Percentiles rank a stretch among this genome's conserved stretches.
phyloP scores from a whole-genome alignment of 192 early-diverging fungal genomes.

The Geranomyces variabilis region DNA sequence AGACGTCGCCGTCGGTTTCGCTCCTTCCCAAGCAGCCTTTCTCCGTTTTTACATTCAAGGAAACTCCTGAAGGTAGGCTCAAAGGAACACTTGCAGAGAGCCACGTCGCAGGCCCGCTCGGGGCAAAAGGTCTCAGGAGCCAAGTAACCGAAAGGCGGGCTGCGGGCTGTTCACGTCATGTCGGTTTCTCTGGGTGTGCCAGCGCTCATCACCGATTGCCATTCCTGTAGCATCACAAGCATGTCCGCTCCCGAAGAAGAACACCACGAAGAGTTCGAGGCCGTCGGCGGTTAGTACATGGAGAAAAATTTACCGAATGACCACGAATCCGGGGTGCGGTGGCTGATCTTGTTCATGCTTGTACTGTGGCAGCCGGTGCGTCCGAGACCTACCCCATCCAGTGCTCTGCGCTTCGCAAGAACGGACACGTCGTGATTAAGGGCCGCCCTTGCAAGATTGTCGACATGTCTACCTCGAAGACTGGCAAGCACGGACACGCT shows the following conservation, averaged over 20 bases:
- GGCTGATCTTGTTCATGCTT: neutral
- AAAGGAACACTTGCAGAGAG: too few relatives aligned
- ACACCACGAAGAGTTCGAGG: slow-evolving; percentile 65
- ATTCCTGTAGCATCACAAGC: neutral
- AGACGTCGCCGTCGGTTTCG: too few relatives aligned
- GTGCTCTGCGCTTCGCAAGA: slow-evolving; percentile 99
- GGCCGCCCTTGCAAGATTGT: slow-evolving; percentile 99
- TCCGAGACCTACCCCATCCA: slow-evolving; percentile 96
- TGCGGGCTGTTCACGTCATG: too few relatives aligned
- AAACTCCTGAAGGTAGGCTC: too few relatives aligned
- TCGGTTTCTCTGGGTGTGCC: too few relatives aligned
- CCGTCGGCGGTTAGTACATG: slow-evolving; percentile 39
- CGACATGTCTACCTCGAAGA: slow-evolving; percentile 99
- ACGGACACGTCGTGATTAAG: slow-evolving; percentile 97
- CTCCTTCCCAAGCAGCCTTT: too few relatives aligned
- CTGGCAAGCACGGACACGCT: slow-evolving; percentile 99
- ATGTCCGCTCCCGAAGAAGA: slow-evolving; percentile 33
- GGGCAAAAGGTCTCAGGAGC: too few relatives aligned
- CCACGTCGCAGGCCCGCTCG: too few relatives aligned
- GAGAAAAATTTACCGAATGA: too few relatives aligned
- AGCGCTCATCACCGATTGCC: neutral
- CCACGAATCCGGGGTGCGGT: neutral
- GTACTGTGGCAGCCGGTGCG: slow-evolving; percentile 66
- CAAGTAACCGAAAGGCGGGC: too few relatives aligned
- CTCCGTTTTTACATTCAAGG: too few relatives aligned